Conservation (phyloP, 2,329 filamentous ascomycete species). For the Phaeoacremonium minimum region DNA sequence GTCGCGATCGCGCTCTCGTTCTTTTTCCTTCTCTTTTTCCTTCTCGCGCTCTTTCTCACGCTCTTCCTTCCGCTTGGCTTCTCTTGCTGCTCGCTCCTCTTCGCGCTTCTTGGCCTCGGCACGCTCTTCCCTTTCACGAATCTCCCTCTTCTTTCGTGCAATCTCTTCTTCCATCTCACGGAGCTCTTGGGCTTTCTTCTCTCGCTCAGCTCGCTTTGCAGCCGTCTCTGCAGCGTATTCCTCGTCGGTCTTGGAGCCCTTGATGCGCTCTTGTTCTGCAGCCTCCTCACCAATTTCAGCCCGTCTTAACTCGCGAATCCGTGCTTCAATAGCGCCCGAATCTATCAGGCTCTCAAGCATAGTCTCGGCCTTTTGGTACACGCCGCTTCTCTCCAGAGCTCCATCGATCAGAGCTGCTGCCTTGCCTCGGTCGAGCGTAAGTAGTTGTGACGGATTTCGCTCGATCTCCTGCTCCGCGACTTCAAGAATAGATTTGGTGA, state of each 20-base stretch:
- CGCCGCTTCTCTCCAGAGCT: slow-evolving; percentile 69
- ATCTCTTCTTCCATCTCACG: slow-evolving; percentile 59
- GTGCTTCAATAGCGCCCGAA: slow-evolving; percentile 61
- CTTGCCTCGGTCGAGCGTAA: slow-evolving; percentile 70
- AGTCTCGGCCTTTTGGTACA: slow-evolving; percentile 68
- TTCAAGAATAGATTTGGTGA: slow-evolving; percentile 62
- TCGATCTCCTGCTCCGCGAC: slow-evolving; percentile 72
- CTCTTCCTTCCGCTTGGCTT: slow-evolving; percentile 27
- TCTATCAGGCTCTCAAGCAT: slow-evolving; percentile 67
- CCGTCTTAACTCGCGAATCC: slow-evolving; percentile 64
- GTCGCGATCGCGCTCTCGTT: slow-evolving; percentile 42
- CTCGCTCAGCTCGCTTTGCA: slow-evolving; percentile 54
- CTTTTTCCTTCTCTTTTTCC: slow-evolving; percentile 29
- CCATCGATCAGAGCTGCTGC: slow-evolving; percentile 74
- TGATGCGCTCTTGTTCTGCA: slow-evolving; percentile 59
- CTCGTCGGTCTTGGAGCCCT: slow-evolving; percentile 68
- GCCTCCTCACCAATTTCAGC: slow-evolving; percentile 66
- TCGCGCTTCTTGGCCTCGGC: slow-evolving; percentile 27
- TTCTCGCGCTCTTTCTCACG: slow-evolving; percentile 34
- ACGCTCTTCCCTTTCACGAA: slow-evolving; percentile 44
- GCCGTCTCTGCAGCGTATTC: slow-evolving; percentile 68
- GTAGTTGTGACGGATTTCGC: slow-evolving; percentile 64
- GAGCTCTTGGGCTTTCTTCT: slow-evolving; percentile 56
- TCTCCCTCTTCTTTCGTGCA: slow-evolving; percentile 51
- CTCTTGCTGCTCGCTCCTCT: slow-evolving; percentile 24